Evolutionary conservation across 2,329 filamentous ascomycete species (phyloP), one percentile per base, ranked within the genome.

Genomic region (Chaetothyriales sp.): DNA sequence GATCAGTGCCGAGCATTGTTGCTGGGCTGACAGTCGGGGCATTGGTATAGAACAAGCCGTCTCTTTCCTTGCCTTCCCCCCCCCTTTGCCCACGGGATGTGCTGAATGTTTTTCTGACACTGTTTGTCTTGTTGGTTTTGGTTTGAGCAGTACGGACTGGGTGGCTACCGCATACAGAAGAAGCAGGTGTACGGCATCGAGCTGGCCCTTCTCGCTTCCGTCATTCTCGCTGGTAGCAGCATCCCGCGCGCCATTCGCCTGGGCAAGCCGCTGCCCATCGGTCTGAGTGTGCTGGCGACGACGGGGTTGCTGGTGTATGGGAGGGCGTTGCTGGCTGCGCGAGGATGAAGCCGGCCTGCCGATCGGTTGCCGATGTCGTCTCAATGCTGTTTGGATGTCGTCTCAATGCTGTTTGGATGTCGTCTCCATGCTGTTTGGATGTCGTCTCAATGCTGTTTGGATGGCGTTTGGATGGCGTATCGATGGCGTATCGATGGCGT

Each of bases 221-320:
- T 88, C n/a, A 72, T 97, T 22, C 77, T 98, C 37, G 90, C 78
- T 1, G 89, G 88, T 18, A 85, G 85, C 44, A 85, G 86, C 1
- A 83, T 97, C 54, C 92, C 92, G 10, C 78, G 92, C 49, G 92
- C 89, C 4, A 81, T 98, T 63, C 86, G 82, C 67, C 78, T 82
- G 44, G 65, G 65, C 8, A 98, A 97, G 77, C 86, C 87, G 0
- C 78, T 98, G 49, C 90, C 92, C 0, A 75, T 85, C 51, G 80
- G 83, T 9, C 71, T 98, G 64, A 90, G 86, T 64, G 64, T 89
- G 47, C 65, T 97, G 63, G 88, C 90, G 13, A 73, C 81, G 8
- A 87, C 86, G 66, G 90, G 90, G 15, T 65, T 94, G 60, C 75
- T 80, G 63, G 82, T 84, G 20, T 97, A 92, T 71, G 89, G 88